Evolutionary conservation across 495 filamentous ascomycete genomes (phyloP).

Genomic region (Aspergillus leporis): DNA sequence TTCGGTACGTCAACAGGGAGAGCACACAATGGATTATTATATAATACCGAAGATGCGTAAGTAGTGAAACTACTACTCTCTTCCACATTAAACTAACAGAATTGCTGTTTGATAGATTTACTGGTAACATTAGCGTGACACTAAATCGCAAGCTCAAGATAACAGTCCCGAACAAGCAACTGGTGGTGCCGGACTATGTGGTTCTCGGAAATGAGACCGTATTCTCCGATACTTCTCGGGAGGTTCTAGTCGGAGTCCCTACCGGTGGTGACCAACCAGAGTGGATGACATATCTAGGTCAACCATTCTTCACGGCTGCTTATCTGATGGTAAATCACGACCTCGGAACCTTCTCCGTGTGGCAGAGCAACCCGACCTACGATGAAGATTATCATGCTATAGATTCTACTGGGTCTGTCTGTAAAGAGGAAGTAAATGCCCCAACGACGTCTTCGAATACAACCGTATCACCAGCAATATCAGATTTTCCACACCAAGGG

Average conservation of each 20-base stretch:
- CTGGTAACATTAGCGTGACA: slow-evolving; percentile 25
- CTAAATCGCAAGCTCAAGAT: slow-evolving; percentile 18
- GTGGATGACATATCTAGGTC: slow-evolving; percentile 30
- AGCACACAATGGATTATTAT: background rate
- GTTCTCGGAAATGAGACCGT: slow-evolving; percentile 26
- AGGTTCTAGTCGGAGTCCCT: slow-evolving; percentile 25
- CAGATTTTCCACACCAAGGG: too few species aligned
- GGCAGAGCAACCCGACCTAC: slow-evolving; percentile 1
- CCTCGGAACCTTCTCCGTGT: slow-evolving; percentile 11
- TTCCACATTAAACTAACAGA: slow-evolving; percentile 22
- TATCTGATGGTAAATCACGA: slow-evolving; percentile 37
- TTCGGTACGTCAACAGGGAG: background rate
- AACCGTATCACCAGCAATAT: too few species aligned
- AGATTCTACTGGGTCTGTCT: too few species aligned
- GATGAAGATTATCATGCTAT: slow-evolving; percentile 4
- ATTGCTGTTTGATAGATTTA: slow-evolving; percentile 19
- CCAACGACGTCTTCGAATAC: too few species aligned
- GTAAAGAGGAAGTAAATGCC: too few species aligned
- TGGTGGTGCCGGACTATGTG: slow-evolving; percentile 31
- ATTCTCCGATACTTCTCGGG: slow-evolving; percentile 21
- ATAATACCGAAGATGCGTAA: background rate
- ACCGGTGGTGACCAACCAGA: slow-evolving; percentile 26
- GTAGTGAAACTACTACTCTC: background rate
- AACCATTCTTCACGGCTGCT: slow-evolving; percentile 39
- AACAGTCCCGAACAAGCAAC: slow-evolving; percentile 35